Conservation (phyloP, 148 eudicot species). For the Rhododendron williamsianum region DNA sequence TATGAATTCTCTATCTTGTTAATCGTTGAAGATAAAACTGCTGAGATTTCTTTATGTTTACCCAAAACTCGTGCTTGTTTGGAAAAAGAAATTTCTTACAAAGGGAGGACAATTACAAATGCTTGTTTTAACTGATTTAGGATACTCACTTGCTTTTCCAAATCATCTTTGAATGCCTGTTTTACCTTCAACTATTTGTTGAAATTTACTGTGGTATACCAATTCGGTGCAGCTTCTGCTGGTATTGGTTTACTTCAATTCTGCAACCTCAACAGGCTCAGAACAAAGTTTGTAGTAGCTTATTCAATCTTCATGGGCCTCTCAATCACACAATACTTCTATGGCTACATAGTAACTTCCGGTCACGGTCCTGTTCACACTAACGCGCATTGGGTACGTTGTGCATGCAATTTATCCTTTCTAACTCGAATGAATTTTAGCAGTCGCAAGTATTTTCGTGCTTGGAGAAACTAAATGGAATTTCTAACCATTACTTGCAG, state of each 20-base stretch:
- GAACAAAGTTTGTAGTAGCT: conserved; percentile 76
- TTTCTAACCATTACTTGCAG: conserved; percentile 35
- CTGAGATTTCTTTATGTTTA: not conserved
- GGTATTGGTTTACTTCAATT: conserved; percentile 76
- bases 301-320: conserved; percentile 86
- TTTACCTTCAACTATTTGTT: not conserved
- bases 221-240: conserved; percentile 55
- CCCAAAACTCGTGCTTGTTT: not conserved
- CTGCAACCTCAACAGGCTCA: conserved; percentile 93
- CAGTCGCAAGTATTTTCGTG: not conserved
- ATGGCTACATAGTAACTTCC: conserved; percentile 39
- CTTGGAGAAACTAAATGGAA: not conserved
- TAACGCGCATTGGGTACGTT: conserved; percentile 53
- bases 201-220: not conserved
- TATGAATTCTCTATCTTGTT: conserved; percentile 28
- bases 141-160: not conserved
- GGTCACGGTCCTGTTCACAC: conserved; percentile 78
- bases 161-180: not conserved
- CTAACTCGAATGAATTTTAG: not conserved
- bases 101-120: not conserved
- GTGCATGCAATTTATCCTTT: not conserved
- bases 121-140: not conserved
- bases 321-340: conserved; percentile 85
- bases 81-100: not conserved
- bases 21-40: too few relatives aligned